Evolutionary conservation across 345 rosid species (phyloP).

Genomic region (Rhodomyrtus tomentosa): DNA sequence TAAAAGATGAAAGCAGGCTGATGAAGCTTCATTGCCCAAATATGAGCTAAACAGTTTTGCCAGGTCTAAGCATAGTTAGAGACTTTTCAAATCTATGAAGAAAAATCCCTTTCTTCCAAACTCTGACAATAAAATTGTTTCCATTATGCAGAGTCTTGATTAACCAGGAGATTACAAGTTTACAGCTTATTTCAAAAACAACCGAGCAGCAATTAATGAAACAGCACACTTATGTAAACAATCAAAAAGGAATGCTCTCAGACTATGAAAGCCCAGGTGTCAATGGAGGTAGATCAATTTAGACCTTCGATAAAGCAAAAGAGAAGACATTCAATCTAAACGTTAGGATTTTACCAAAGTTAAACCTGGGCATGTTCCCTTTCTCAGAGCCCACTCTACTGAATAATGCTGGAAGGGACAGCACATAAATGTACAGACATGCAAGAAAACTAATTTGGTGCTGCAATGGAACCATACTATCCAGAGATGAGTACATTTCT

Average conservation of each 20-base stretch:
- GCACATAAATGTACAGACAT: not conserved
- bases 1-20: not conserved
- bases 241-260: not conserved
- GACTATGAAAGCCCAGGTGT: not conserved
- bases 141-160: not conserved
- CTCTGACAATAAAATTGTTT: not conserved
- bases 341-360: not conserved
- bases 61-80: not conserved
- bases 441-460: not conserved
- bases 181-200: not conserved
- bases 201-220: not conserved
- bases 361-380: not conserved
- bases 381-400: not conserved
- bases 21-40: not conserved
- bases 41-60: not conserved
- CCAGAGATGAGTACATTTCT: not conserved
- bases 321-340: not conserved
- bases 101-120: not conserved
- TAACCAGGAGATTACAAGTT: not conserved
- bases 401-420: not conserved
- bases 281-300: not conserved
- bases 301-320: not conserved
- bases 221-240: not conserved
- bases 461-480: not conserved
- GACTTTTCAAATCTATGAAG: not conserved